Percentiles rank a stretch among this genome's conserved stretches.
Evolutionary conservation across 805 yeast genomes (phyloP).

Genomic region (Wickerhamomyces kurtzmanii): DNA sequence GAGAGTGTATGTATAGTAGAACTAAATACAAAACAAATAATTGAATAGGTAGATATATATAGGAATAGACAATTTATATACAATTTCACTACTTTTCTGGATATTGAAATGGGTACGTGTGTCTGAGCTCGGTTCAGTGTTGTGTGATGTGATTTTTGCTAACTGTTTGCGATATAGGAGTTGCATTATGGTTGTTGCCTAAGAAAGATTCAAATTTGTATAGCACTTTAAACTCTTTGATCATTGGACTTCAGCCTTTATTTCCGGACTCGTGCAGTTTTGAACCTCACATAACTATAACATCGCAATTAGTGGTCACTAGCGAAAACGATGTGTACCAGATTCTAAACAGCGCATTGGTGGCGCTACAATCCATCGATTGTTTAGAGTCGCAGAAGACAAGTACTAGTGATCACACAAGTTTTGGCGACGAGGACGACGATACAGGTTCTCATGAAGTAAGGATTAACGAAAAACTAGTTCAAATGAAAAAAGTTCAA

Average conservation of each 20-base stretch:
- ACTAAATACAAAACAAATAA: too few relatives aligned
- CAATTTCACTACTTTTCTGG: too few relatives aligned
- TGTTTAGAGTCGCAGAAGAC: conserved; percentile 9
- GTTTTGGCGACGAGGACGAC: conserved; percentile 4
- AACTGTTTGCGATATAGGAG: conserved; percentile 23
- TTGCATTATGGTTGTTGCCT: conserved; percentile 76
- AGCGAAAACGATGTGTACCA: conserved; percentile 47
- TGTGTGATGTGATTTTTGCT: too few relatives aligned
- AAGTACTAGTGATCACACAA: conserved; percentile 9
- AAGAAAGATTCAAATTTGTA: conserved; percentile 38
- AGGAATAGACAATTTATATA: too few relatives aligned
- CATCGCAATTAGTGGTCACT: conserved; percentile 45
- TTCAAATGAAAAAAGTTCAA: too few relatives aligned
- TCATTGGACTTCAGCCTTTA: conserved; percentile 57
- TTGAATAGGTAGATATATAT: too few relatives aligned
- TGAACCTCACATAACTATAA: conserved; percentile 72
- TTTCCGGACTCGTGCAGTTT: conserved; percentile 62
- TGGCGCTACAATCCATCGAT: conserved; percentile 38
- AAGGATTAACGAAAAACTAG: too few relatives aligned
- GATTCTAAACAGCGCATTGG: conserved; percentile 46
- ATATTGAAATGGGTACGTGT: too few relatives aligned
- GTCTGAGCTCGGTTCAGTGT: too few relatives aligned
- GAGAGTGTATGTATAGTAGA: too few relatives aligned
- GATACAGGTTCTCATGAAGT: conserved; percentile 5
- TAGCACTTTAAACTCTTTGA: conserved; percentile 48